phyloP scores from a whole-genome alignment of 108 stramenopile genomes.

The Skeletonema potamos region DNA sequence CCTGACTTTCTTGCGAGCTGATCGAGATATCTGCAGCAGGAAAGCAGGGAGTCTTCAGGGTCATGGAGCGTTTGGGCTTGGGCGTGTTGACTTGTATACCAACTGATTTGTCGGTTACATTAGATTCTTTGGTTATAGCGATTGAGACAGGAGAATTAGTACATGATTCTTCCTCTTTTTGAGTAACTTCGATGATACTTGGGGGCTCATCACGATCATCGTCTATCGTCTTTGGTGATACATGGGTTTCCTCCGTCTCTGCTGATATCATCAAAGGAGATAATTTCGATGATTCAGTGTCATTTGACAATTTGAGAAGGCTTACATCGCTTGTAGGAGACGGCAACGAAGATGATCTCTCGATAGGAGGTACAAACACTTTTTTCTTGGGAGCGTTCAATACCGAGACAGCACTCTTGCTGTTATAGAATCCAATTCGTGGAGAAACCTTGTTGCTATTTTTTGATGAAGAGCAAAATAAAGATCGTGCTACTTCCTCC shows the following conservation, averaged over 20 bases:
- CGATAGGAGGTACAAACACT: not conserved
- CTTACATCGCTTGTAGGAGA: not conserved
- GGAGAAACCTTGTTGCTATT: not conserved
- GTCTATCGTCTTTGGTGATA: not conserved
- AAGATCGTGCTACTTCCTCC: not conserved
- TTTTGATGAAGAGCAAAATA: not conserved
- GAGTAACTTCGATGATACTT: not conserved
- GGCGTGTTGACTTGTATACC: not conserved
- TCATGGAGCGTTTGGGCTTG: not conserved
- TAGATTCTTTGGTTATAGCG: not conserved
- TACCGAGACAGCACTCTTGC: not conserved
- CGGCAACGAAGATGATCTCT: not conserved
- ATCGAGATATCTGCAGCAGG: not conserved
- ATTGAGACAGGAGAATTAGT: not conserved
- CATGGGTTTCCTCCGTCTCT: not conserved
- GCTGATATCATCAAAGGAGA: not conserved
- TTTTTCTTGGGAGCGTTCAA: not conserved
- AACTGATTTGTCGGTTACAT: not conserved
- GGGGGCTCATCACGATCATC: not conserved
- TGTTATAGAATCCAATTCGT: not conserved
- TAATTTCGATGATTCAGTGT: not conserved
- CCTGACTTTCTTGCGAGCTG: not conserved
- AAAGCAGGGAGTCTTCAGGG: not conserved
- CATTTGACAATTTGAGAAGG: not conserved
- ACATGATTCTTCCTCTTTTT: not conserved